These are phyloP conservation scores for Leccinum truebloodii DNA, from an alignment of 768 basidiomycete species.

Conservation along the genomic window DNA sequence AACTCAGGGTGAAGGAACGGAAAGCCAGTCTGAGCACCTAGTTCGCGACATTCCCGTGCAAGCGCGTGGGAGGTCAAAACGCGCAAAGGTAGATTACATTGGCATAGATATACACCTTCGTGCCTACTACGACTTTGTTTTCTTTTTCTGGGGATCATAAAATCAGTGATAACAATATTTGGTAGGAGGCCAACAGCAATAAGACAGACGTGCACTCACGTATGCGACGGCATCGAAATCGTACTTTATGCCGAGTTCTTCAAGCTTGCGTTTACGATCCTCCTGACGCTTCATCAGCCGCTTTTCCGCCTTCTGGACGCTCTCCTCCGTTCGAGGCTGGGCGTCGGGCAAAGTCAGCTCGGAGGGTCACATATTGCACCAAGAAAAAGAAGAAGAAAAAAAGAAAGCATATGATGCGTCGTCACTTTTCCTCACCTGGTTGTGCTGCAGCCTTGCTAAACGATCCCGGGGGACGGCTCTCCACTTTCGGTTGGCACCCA, in stretches of 20 bases:
- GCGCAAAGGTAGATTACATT: neutral
- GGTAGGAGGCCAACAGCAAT: neutral
- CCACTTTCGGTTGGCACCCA: slow-evolving; percentile 96
- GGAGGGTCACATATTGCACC: neutral
- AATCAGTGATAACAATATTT: neutral
- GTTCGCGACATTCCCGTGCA: neutral
- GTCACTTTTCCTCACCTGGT: slow-evolving; percentile 58
- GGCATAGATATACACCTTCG: neutral
- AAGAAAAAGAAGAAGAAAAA: neutral
- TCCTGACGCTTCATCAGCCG: slow-evolving; percentile 77
- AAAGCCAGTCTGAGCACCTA: neutral
- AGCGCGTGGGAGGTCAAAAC: neutral
- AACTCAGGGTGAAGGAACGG: neutral
- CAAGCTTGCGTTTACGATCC: slow-evolving; percentile 75
- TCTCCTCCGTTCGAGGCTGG: slow-evolving; percentile 72
- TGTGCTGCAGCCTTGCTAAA: slow-evolving; percentile 70
- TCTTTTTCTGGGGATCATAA: slow-evolving; percentile 36
- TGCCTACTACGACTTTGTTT: slow-evolving; percentile 28
- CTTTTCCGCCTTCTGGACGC: slow-evolving; percentile 63
- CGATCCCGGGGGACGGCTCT: slow-evolving; percentile 71
- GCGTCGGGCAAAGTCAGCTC: slow-evolving; percentile 9
- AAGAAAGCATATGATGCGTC: neutral
- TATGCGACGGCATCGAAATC: slow-evolving; percentile 81
- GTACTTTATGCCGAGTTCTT: slow-evolving; percentile 82
- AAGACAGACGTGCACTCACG: slow-evolving; percentile 48